Percentiles rank a stretch among this genome's conserved stretches.
Evolutionary conservation across 352 stramenopile species (phyloP).

Genomic region (Blastocystis sp.): DNA sequence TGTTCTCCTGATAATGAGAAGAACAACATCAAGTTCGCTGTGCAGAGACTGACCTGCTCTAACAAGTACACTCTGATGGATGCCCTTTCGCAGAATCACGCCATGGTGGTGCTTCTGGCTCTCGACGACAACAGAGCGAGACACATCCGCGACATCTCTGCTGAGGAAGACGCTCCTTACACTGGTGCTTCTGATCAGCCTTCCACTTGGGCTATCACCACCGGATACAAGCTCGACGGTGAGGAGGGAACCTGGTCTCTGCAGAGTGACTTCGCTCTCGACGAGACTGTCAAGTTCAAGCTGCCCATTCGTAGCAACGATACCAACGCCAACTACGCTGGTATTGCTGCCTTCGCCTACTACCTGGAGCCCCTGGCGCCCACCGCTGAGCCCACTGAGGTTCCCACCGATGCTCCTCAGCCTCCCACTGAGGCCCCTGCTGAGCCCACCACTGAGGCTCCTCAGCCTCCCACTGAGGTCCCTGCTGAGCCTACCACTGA

Average conservation of each 20-base stretch:
- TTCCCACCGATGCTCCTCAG: neutral
- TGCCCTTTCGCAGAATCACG: neutral
- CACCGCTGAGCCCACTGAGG: neutral
- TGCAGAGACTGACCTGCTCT: neutral
- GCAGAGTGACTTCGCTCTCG: neutral
- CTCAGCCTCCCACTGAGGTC: neutral
- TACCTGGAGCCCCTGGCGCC: neutral
- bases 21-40: neutral
- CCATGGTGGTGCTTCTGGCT: neutral
- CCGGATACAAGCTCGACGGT: neutral
- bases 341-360: constrained; percentile 45
- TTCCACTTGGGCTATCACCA: neutral
- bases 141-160: neutral
- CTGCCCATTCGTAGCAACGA: neutral
- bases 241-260: neutral
- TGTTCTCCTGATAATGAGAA: neutral
- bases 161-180: neutral
- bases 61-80: constrained; percentile 36
- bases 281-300: neutral
- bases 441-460: constrained; percentile 25
- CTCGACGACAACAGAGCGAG: neutral
- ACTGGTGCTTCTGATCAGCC: neutral
- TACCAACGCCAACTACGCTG: constrained; percentile 39
- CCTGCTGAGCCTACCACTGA: constrained; percentile 16
- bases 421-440: neutral